These are phyloP conservation scores for Rhizophora mangle DNA, from an alignment of 345 rosid species.

Conservation along the genomic window DNA sequence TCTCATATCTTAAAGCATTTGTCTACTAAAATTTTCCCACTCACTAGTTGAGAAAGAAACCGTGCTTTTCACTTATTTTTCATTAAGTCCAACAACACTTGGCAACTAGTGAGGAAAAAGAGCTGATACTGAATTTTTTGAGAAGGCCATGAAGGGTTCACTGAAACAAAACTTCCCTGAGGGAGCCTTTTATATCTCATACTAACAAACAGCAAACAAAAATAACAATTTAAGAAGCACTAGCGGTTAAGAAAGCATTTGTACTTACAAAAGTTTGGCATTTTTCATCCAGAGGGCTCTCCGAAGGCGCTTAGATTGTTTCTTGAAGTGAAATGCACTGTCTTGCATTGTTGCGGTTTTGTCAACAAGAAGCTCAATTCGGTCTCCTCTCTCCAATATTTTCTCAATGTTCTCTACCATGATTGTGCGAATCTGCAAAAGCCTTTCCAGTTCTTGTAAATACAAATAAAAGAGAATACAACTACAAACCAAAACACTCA, in stretches of 20 bases:
- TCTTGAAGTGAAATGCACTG: conserved; percentile 82
- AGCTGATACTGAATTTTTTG: no score
- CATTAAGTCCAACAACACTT: no score
- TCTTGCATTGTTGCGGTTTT: conserved; percentile 97
- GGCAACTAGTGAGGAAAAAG: no score
- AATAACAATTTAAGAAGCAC: no score
- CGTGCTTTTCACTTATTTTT: no score
- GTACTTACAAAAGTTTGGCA: conserved; percentile 82
- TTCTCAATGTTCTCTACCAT: conserved; percentile 98
- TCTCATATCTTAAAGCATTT: no score
- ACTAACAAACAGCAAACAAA: no score
- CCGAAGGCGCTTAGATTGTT: conserved; percentile 88
- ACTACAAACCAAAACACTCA: background rate
- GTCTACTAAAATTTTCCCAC: no score
- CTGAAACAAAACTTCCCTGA: no score
- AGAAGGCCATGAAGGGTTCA: no score
- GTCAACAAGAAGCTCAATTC: conserved; percentile 93
- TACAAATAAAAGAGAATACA: background rate
- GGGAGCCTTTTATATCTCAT: no score
- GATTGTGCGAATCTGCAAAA: conserved; percentile 70
- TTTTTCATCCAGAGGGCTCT: conserved; percentile 98
- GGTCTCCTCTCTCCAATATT: conserved; percentile 94
- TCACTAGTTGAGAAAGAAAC: no score
- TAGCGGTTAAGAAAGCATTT: background rate
- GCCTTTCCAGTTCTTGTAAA: background rate